These are phyloP conservation scores for Leccinum truebloodii DNA, from an alignment of 768 basidiomycete genomes.

Conservation along the genomic window DNA sequence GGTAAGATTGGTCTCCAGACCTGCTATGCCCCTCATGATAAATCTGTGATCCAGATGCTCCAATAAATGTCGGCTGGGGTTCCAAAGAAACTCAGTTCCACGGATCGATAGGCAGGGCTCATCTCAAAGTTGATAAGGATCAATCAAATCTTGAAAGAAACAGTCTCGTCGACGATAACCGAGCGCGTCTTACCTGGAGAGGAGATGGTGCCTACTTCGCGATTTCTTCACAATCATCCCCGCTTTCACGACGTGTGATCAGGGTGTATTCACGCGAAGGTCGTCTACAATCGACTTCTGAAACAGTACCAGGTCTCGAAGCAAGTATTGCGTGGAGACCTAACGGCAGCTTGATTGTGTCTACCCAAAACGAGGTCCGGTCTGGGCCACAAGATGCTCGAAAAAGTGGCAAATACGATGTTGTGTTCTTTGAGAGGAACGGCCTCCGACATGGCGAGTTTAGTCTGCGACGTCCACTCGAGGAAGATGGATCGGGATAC, in stretches of 20 bases:
- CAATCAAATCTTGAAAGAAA: constrained; percentile 42
- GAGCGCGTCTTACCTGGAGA: constrained; percentile 86
- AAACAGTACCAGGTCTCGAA: constrained; percentile 81
- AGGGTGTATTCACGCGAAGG: constrained; percentile 46
- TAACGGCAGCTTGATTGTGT: constrained; percentile 81
- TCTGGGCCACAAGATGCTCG: constrained; percentile 69
- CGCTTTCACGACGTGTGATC: constrained; percentile 24
- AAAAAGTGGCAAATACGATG: constrained; percentile 70
- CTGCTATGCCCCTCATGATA: constrained; percentile 6
- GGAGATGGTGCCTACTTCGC: constrained; percentile 91
- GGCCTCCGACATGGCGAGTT: constrained; percentile 93
- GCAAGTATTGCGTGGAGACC: constrained; percentile 83
- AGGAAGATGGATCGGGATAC: constrained; percentile 57
- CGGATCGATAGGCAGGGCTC: constrained; percentile 85
- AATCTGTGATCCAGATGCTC: constrained; percentile 56
- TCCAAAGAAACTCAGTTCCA: constrained; percentile 97
- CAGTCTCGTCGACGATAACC: constrained; percentile 69
- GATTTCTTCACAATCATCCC: constrained; percentile 69
- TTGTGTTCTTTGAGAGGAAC: constrained; percentile 95
- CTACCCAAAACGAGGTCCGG: constrained; percentile 76
- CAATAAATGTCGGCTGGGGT: constrained; percentile 98
- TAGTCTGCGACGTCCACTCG: constrained; percentile 45
- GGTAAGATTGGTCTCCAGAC: constrained; percentile 36
- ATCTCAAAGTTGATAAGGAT: constrained; percentile 53
- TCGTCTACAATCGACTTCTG: constrained; percentile 79